phyloP scores from a whole-genome alignment of 352 stramenopile species.

The Pythium monospermum region DNA sequence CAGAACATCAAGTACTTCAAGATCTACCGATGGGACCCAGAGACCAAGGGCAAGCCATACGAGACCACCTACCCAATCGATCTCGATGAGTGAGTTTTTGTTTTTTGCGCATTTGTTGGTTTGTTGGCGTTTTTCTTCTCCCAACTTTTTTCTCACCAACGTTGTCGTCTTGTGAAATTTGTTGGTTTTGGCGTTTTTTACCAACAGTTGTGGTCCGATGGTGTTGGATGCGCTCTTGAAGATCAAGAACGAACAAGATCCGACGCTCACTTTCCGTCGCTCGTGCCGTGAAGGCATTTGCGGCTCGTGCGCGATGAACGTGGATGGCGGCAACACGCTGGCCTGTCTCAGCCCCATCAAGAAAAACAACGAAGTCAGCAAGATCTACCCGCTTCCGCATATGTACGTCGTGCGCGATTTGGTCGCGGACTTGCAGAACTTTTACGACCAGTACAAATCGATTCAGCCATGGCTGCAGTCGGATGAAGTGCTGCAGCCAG shows the following conservation, averaged over 20 bases:
- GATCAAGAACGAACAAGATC: slow-evolving; percentile 99
- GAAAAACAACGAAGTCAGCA: slow-evolving; percentile 90
- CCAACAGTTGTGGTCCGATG: slow-evolving; percentile 94
- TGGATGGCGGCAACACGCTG: slow-evolving; percentile 98
- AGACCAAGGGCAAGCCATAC: slow-evolving; percentile 92
- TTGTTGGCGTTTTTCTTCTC: neutral
- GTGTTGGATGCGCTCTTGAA: slow-evolving; percentile 99
- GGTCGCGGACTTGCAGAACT: slow-evolving; percentile 99
- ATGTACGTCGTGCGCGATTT: slow-evolving; percentile 99
- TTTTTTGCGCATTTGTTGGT: no score
- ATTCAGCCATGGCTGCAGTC: slow-evolving; percentile 99
- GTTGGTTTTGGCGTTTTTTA: neutral
- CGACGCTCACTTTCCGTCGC: slow-evolving; percentile 97
- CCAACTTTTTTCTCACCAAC: neutral
- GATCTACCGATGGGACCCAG: slow-evolving; percentile 98
- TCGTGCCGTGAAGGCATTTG: slow-evolving; percentile 99
- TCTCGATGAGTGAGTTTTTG: slow-evolving; percentile 95
- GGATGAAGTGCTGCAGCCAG: slow-evolving; percentile 81
- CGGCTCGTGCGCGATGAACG: slow-evolving; percentile 99
- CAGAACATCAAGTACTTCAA: slow-evolving; percentile 98
- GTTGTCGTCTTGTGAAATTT: slow-evolving; percentile 5
- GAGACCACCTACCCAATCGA: slow-evolving; percentile 97
- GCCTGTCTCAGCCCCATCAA: slow-evolving; percentile 98
- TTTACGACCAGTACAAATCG: slow-evolving; percentile 96
- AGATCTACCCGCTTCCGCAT: slow-evolving; percentile 99